Base-by-base conservation (phyloP, 2,329 filamentous ascomycete species). In the Scedosporium boydii region DNA sequence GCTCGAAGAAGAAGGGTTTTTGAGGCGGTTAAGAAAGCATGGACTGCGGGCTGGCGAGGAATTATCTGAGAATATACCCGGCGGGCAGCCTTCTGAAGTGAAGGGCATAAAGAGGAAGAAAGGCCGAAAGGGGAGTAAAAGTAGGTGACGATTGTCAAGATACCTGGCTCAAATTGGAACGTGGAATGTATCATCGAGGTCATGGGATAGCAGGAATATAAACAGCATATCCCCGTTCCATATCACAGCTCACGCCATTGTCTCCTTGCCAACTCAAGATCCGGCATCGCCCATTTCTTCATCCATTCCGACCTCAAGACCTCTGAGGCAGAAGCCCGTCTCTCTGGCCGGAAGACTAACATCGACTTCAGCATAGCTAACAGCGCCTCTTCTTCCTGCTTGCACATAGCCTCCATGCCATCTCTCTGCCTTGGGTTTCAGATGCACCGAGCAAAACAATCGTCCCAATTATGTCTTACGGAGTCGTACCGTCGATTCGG, bases 401-500 rank as follows among this genome's bases (percentile, higher is more conserved):
- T 5, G 9, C 21, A n/a, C 44, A 48, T 48, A 6, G 44, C 3
- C 44, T 48, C 44, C 44, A 48, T 48, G 16, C 21, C 21, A 48
- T 48, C 16, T 48, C 44, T 16, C 21, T 21, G 5, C 5, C 44
- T n/a, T 21, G 16, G 16, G 2, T n/a, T 4, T 21, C 16, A 14
- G 44, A 48, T 48, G 9, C 16, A n/a, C 16, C 21, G 16, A n/a
- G 16, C 44, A 48, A 48, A 48, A n/a, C 21, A 21, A 21, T 48
- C 16, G 44, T 48, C 44, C 16, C 16, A 48, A 6, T 5, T 48
- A 48, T 48, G 21, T 6, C 16, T 9, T n/a, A 21, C 16, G 21
- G 16, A n/a, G 21, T 48, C 44, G 21, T 21, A 27, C 46, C 38
- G 6, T 46, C 53, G 14, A 48, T 38, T 60, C 2, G 68, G 62